Base-by-base conservation (phyloP, 345 rosid genomes). In the Aurinia saxatilis region DNA sequence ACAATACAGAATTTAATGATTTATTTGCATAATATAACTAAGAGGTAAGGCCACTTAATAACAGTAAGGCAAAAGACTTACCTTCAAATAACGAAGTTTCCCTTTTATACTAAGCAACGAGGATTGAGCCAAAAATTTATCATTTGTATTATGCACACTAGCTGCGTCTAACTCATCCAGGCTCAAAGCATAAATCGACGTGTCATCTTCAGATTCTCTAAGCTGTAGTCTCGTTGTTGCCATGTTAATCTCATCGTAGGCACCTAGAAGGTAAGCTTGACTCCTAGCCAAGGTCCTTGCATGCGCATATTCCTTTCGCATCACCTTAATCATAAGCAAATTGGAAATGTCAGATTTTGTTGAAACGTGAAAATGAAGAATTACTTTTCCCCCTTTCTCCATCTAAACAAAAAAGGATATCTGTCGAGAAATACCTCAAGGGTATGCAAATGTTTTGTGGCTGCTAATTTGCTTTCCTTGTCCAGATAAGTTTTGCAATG, bases 241-340 rank as follows among this genome's bases (percentile, higher is more conserved):
- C 95, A 92, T 92, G 82, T 77, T 89, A 72, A 92, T 79, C 76
- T 89, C 97, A 58, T 92, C 97, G 47, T 92, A 82, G 60, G 98
- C 93, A 61, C 81, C 80, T 59, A 92, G 81, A 73, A 83, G 72
- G 50, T 89, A 82, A 61, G 95, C 95, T 85, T 92, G 98, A 64
- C 81, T 75, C 73, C 80, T 79, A 48, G 93, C 84, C 80, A 92
- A 79, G 63, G 77, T 73, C 78, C 98, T 85, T 37, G 98, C 91
- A 74, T 76, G 75, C 11, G 72, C 76, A 69, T 89, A 84, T 67
- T 92, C 98, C 85, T 89, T 89, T 62, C 97, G 73, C 98, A 92
- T 89, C 68, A 70, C 82, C 96, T 86, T 65, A 13, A 53, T 19
- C 31, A 63, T 63, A 21, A 61, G 10, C n/a, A 57, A 57, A 55